Evolutionary conservation across 2,329 filamentous ascomycete genomes (phyloP).

Genomic region (Emericellopsis atlantica): DNA sequence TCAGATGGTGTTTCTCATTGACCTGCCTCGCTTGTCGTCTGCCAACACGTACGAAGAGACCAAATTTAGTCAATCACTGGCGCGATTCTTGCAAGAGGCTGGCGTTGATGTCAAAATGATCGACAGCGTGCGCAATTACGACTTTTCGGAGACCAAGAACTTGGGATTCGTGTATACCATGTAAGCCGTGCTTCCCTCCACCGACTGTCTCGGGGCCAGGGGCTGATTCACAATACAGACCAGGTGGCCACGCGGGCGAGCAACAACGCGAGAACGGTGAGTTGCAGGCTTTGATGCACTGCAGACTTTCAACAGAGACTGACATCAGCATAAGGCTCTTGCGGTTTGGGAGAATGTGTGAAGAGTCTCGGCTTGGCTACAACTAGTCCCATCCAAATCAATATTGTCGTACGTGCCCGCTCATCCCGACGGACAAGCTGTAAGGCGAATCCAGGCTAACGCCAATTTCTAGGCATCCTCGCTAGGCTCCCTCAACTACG

Average conservation of each 20-base stretch:
- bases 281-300: slow-evolving; percentile 3
- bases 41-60: slow-evolving; percentile 17
- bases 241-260: slow-evolving; percentile 19
- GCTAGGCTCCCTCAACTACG: slow-evolving; percentile 60
- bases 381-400: slow-evolving; percentile 46
- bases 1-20: slow-evolving; percentile 78
- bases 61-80: slow-evolving; percentile 56
- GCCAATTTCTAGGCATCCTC: slow-evolving; percentile 42
- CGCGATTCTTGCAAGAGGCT: slow-evolving; percentile 56
- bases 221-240: slow-evolving; percentile 12
- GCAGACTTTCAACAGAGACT: slow-evolving; percentile 8
- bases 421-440: too few relatives aligned
- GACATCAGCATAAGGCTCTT: slow-evolving; percentile 44
- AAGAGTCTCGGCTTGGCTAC: slow-evolving; percentile 47
- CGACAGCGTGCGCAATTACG: slow-evolving; percentile 61
- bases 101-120: slow-evolving; percentile 52
- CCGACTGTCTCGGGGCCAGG: too few relatives aligned
- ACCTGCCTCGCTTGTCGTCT: slow-evolving; percentile 55
- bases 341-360: slow-evolving; percentile 59
- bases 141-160: slow-evolving; percentile 60
- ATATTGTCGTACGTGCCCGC: slow-evolving; percentile 49
- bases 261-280: slow-evolving; percentile 16
- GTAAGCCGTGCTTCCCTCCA: slow-evolving; percentile 31
- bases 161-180: slow-evolving; percentile 80
- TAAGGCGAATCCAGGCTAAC: too few relatives aligned